These are phyloP conservation scores for Papiliotrema laurentii DNA, from an alignment of 1,284 basidiomycete genomes.

Conservation along the genomic window DNA sequence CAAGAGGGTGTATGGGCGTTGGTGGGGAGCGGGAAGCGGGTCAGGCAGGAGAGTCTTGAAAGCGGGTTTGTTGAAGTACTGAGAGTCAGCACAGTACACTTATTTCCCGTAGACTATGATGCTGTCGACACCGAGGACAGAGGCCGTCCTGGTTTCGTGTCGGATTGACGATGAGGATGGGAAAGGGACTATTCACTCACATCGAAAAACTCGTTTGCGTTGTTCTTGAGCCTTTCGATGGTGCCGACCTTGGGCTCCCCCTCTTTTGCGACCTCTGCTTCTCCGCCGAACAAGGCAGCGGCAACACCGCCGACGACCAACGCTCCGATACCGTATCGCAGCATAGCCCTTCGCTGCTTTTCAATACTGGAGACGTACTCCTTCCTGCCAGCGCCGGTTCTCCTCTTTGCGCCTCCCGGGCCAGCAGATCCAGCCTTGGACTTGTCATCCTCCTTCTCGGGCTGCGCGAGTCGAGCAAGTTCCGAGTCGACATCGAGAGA, in stretches of 20 bases:
- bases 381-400: constrained; percentile 39
- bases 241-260: background rate
- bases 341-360: constrained; percentile 57
- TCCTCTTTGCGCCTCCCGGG: constrained; percentile 5
- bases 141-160: no score
- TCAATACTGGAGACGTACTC: constrained; percentile 62
- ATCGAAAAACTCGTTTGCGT: constrained; percentile 30
- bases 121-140: no score
- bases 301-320: constrained; percentile 55
- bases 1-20: constrained; percentile 87
- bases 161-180: no score
- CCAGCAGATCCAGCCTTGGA: constrained; percentile 12
- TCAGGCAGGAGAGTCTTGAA: constrained; percentile 90
- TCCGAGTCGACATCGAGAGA: constrained; percentile 48
- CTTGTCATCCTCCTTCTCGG: constrained; percentile 18
- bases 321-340: constrained; percentile 52
- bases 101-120: no score
- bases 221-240: constrained; percentile 25
- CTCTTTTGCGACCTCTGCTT: constrained; percentile 55
- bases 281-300: constrained; percentile 57
- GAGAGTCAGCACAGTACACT: constrained; percentile 5
- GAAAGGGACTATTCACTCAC: constrained; percentile 22
- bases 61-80: constrained; percentile 88
- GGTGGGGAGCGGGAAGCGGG: constrained; percentile 73
- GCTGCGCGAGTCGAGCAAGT: constrained; percentile 24